These are phyloP conservation scores for Zelonia costaricensis DNA, from an alignment of 208 protist species.

Conservation along the genomic window DNA sequence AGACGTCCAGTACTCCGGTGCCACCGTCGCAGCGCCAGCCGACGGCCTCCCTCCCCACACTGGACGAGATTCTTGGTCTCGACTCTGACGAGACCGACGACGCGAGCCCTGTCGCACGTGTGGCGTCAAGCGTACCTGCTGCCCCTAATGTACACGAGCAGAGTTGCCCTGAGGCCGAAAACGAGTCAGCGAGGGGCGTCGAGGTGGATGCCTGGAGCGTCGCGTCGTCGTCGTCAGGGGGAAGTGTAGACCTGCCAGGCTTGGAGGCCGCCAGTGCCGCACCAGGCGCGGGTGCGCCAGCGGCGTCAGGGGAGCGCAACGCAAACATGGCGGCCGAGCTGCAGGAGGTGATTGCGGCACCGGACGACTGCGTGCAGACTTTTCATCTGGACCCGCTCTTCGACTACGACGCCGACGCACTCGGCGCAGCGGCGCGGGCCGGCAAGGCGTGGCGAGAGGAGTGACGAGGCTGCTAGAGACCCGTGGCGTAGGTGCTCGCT, in stretches of 20 bases:
- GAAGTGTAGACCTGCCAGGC: slow-evolving; percentile 5
- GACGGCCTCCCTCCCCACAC: background rate
- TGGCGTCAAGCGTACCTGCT: no score
- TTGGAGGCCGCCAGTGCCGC: background rate
- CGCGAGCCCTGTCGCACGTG: no score
- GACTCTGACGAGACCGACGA: background rate
- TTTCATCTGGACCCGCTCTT: slow-evolving; percentile 59
- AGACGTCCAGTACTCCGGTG: no score
- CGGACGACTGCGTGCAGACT: slow-evolving; percentile 44
- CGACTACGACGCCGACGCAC: slow-evolving; percentile 59
- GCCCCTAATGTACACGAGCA: no score
- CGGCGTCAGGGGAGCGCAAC: background rate
- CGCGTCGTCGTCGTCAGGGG: background rate
- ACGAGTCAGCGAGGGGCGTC: no score
- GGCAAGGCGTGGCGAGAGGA: slow-evolving; percentile 12
- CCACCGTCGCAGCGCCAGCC: background rate
- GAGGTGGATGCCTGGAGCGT: no score
- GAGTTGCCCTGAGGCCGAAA: no score
- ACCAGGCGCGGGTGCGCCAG: no score
- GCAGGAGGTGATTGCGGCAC: slow-evolving; percentile 18
- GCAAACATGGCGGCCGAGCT: slow-evolving; percentile 2
- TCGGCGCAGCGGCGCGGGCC: slow-evolving; percentile 30
- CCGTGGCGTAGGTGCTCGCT: no score
- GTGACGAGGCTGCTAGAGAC: background rate
- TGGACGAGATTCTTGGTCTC: slow-evolving; percentile 26